These are phyloP conservation scores for Pholiota microspora DNA, from an alignment of 768 basidiomycete species.

Conservation along the genomic window DNA sequence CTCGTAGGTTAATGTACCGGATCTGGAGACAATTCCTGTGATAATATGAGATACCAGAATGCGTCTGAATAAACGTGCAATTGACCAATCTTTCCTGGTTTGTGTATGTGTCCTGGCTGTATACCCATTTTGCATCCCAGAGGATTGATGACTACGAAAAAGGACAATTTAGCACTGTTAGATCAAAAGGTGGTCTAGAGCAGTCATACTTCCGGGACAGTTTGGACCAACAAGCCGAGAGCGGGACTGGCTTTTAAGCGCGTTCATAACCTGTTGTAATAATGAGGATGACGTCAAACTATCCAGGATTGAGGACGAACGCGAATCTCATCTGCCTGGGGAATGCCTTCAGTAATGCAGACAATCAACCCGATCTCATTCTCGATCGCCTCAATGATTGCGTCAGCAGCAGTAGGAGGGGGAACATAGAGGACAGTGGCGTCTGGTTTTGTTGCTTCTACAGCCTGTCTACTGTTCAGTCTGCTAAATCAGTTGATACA, in stretches of 20 bases:
- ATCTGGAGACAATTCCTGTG: conserved; percentile 89
- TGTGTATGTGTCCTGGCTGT: conserved; percentile 97
- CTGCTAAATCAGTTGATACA: neutral
- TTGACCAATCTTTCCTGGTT: conserved; percentile 89
- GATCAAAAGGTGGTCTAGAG: neutral
- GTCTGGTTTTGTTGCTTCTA: conserved; percentile 81
- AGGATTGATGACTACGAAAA: conserved; percentile 78
- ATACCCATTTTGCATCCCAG: conserved; percentile 99
- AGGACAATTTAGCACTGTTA: neutral
- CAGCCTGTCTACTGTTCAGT: conserved; percentile 56
- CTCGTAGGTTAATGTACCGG: conserved; percentile 96
- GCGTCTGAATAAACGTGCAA: neutral
- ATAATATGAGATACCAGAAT: neutral
- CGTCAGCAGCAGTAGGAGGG: conserved; percentile 93
- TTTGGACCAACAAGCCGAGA: conserved; percentile 98
- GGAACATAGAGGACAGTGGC: conserved; percentile 98
- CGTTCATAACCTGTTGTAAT: conserved; percentile 85
- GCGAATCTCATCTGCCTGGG: conserved; percentile 94
- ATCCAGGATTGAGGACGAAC: conserved; percentile 38
- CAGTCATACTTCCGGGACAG: conserved; percentile 74
- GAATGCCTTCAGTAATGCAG: conserved; percentile 98
- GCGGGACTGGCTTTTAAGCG: conserved; percentile 89
- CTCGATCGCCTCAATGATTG: conserved; percentile 98
- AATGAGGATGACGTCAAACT: conserved; percentile 2
- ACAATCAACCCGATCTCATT: conserved; percentile 98